These are phyloP conservation scores for Dryadomyces quercivorus DNA, from an alignment of 2,329 filamentous ascomycete species.

Conservation along the genomic window DNA sequence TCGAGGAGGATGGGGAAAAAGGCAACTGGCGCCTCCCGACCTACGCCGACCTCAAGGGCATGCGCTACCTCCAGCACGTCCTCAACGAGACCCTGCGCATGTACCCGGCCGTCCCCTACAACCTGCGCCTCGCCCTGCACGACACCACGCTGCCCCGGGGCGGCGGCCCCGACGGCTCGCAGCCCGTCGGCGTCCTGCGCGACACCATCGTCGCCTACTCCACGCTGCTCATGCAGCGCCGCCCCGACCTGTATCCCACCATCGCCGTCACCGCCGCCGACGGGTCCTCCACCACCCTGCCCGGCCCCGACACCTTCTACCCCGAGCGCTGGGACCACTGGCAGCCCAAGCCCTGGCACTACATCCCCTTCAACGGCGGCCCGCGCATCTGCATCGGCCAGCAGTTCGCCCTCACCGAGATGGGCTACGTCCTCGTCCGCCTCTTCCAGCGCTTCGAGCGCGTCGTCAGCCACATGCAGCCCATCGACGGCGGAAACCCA, in stretches of 20 bases:
- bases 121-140: slow-evolving; percentile 57
- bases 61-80: slow-evolving; percentile 67
- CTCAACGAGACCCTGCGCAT: slow-evolving; percentile 69
- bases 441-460: slow-evolving; percentile 60
- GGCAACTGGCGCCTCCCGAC: slow-evolving; percentile 37
- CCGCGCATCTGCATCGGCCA: slow-evolving; percentile 67
- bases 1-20: slow-evolving; percentile 12
- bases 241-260: slow-evolving; percentile 47
- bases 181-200: slow-evolving; percentile 54
- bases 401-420: slow-evolving; percentile 72
- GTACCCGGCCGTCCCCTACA: slow-evolving; percentile 70
- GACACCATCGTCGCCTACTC: slow-evolving; percentile 55
- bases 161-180: slow-evolving; percentile 48
- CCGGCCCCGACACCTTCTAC: slow-evolving; percentile 38
- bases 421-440: slow-evolving; percentile 58
- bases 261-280: slow-evolving; percentile 21
- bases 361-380: slow-evolving; percentile 65
- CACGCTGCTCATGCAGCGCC: slow-evolving; percentile 61
- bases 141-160: slow-evolving; percentile 67
- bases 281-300: slow-evolving; percentile 17
- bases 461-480: slow-evolving; percentile 44
- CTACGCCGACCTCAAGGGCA: slow-evolving; percentile 72
- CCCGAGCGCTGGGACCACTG: slow-evolving; percentile 56
- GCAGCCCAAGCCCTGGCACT: slow-evolving; percentile 57
- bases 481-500: slow-evolving; percentile 41